Percentiles rank a stretch among this genome's conserved stretches.
These are phyloP conservation scores for Aspergillus egyptiacus DNA, from an alignment of 495 filamentous ascomycete genomes.

Conservation along the genomic window DNA sequence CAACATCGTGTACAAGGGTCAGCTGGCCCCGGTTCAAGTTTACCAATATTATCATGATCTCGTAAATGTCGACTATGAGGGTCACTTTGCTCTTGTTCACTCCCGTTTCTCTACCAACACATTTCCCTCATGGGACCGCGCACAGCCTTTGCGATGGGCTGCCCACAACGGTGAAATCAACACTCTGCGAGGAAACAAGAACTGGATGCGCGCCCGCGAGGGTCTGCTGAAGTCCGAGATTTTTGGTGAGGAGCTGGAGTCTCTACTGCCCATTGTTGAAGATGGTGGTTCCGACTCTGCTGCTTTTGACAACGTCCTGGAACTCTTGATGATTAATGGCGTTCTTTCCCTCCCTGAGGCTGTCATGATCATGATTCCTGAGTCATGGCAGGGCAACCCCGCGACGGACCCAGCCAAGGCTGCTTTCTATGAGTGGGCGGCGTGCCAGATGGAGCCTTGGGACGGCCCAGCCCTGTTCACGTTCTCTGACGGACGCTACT, in stretches of 20 bases:
- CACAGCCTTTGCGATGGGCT: conserved; percentile 93
- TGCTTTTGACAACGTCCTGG: conserved; percentile 96
- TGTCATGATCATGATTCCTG: conserved; percentile 98
- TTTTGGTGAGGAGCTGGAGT: conserved; percentile 89
- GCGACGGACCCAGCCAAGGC: conserved; percentile 93
- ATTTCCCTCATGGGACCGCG: conserved; percentile 98
- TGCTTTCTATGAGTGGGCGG: conserved; percentile 99
- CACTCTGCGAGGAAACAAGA: conserved; percentile 97
- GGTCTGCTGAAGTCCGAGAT: conserved; percentile 90
- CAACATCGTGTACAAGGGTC: conserved; percentile 99
- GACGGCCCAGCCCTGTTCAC: conserved; percentile 97
- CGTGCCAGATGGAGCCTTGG: conserved; percentile 99
- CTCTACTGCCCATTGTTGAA: conserved; percentile 91
- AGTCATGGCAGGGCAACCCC: conserved; percentile 95
- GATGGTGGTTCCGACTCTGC: conserved; percentile 97
- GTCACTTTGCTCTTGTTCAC: conserved; percentile 95
- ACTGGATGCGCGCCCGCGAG: conserved; percentile 99
- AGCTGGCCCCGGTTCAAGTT: conserved; percentile 93
- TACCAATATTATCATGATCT: conserved; percentile 99
- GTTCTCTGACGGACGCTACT: conserved; percentile 96
- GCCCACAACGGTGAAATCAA: conserved; percentile 99
- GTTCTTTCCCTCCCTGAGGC: conserved; percentile 95
- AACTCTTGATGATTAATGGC: conserved; percentile 92
- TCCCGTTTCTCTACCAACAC: conserved; percentile 99
- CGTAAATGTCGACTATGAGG: conserved; percentile 95